Base-by-base conservation (phyloP, 768 basidiomycete species). In the Tricholoma hemisulphureum region DNA sequence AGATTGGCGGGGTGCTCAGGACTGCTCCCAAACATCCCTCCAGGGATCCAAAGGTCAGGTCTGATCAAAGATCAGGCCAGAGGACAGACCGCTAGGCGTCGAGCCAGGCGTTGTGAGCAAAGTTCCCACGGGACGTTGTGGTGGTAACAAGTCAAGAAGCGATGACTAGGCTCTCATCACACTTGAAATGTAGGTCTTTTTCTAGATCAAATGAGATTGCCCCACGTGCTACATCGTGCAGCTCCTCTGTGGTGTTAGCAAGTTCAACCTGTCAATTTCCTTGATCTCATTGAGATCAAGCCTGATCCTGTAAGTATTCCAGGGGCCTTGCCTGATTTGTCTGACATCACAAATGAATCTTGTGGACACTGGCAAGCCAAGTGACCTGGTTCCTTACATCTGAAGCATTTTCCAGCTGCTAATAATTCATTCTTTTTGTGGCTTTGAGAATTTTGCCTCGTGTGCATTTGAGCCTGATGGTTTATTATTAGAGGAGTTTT, bases 341-440 rank as follows among this genome's bases (percentile, higher is more conserved):
- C 41, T 6, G 14, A 43, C 14, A 6, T 43, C 16, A 43, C 14
- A 14, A 43, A 43, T 5, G 41, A 43, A n/a, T 14, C 5, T 14
- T 43, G 16, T 5, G 51, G 52, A 34, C 59, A 61, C 18, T 60
- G 56, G 14, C 52, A 24, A 9, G 41, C 14, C 28, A 61, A 34
- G 32, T 62, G 57, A 7, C 58, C 61, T 0, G 29, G 3, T 50
- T 57, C 51, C 6, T 45, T 50, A 46, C 61, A 61, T 6, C 6
- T 20, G 51, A 61, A 61, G 24, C 60, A 61, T 29, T 45, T 28
- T 2, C 54, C 48, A 2, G 46, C 29, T 3, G 57, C 60, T 1
- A n/a, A 21, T 3, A 55, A 51, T n/a, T 61, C 57, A 13, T 45
- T 57, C 20, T 55, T 23, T 4, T 10, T 11, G 8, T 29, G 29